Conservation (phyloP, 495 filamentous ascomycete genomes). For the Podospora fimiseda region DNA sequence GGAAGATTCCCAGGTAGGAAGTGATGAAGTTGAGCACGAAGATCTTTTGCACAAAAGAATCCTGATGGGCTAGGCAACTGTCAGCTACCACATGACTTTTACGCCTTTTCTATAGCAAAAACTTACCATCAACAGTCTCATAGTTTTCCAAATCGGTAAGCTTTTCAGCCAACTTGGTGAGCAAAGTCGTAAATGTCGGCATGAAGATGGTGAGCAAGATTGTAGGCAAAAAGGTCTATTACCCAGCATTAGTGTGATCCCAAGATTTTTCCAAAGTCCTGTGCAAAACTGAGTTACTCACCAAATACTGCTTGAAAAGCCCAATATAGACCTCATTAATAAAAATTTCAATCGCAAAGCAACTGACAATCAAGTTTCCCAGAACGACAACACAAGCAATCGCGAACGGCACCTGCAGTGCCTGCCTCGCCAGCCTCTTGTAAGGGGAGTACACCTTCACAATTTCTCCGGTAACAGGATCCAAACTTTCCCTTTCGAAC, state of each 20-base stretch:
- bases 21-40: constrained; percentile 98
- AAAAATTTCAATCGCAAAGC: constrained; percentile 94
- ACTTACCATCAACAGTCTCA: constrained; percentile 63
- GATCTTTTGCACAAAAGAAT: constrained; percentile 78
- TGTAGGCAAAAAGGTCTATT: constrained; percentile 79
- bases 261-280: too few relatives aligned
- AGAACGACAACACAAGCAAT: constrained; percentile 60
- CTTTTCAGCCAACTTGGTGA: constrained; percentile 68
- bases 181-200: constrained; percentile 68
- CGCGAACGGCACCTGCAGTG: constrained; percentile 86
- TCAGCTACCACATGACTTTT: constrained; percentile 10
- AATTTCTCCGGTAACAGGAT: constrained; percentile 80
- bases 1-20: constrained; percentile 84
- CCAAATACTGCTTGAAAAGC: constrained; percentile 77
- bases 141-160: constrained; percentile 91
- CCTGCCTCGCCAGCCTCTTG: constrained; percentile 70
- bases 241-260: not conserved
- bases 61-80: constrained; percentile 53
- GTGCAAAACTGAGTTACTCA: too few relatives aligned
- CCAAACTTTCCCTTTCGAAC: constrained; percentile 65
- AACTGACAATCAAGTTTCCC: constrained; percentile 74
- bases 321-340: constrained; percentile 91
- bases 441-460: constrained; percentile 69
- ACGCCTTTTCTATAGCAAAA: too few relatives aligned
- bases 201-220: constrained; percentile 73